Conservation (phyloP, 202 grass and related monocot genomes). For the Eragrostis tef region DNA sequence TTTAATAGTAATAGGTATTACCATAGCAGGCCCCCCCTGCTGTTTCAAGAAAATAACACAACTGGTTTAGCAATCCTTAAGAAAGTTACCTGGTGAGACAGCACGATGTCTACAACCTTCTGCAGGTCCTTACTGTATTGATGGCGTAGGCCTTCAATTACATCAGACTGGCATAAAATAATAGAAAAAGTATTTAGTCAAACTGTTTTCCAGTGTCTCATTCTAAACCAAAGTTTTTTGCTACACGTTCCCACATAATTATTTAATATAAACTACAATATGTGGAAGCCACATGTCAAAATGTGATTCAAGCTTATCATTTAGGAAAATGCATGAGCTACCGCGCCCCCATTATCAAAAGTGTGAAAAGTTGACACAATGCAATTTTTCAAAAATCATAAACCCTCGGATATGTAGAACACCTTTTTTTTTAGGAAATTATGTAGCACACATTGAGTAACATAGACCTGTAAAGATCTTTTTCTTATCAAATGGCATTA, state of each 20-base stretch:
- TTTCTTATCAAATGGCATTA: too few species aligned
- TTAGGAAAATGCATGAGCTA: neutral
- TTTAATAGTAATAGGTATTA: too few species aligned
- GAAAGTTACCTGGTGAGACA: conserved; percentile 79
- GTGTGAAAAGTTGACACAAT: too few species aligned
- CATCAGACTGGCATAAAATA: conserved; percentile 61
- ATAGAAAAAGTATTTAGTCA: neutral
- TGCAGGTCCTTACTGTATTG: conserved; percentile 73
- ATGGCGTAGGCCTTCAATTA: conserved; percentile 69
- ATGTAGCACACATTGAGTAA: too few species aligned
- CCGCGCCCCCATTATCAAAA: too few species aligned
- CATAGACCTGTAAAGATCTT: too few species aligned
- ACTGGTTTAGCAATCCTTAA: conserved; percentile 17
- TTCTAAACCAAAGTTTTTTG: conserved; percentile 23
- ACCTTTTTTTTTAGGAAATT: too few species aligned
- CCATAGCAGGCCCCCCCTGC: too few species aligned
- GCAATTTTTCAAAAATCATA: too few species aligned
- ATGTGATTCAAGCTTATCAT: conserved; percentile 13
- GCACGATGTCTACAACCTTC: conserved; percentile 76
- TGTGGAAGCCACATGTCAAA: neutral
- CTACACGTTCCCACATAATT: neutral
- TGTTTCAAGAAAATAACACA: too few species aligned
- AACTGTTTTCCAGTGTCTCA: neutral
- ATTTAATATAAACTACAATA: conserved; percentile 8
- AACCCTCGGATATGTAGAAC: too few species aligned